A percentile compares a stretch with the other conserved stretches of the same genome.
Evolutionary conservation across 331 rosid species (phyloP).

Genomic region (Saraca asoca): DNA sequence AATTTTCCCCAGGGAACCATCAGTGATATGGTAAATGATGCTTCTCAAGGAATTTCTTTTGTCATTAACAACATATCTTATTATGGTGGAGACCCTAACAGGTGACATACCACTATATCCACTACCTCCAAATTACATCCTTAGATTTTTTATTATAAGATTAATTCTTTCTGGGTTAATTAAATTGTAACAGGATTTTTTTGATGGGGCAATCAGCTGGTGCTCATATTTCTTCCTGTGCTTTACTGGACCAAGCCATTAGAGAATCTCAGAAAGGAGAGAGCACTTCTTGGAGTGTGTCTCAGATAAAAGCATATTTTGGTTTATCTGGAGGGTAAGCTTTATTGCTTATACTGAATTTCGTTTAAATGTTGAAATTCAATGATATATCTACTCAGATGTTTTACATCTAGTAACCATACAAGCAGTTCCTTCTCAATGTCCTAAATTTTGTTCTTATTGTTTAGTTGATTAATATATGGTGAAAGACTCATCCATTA

Average conservation of each 20-base stretch:
- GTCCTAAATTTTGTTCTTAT: background rate
- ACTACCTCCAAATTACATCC: conserved; percentile 31
- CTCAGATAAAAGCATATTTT: conserved; percentile 81
- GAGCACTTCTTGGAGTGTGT: conserved; percentile 60
- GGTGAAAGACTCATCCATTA: conserved; percentile 16
- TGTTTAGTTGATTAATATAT: conserved; percentile 29
- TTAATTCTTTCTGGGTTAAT: conserved; percentile 24
- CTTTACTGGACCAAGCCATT: conserved; percentile 77
- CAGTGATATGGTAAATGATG: conserved; percentile 90
- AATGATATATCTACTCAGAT: conserved; percentile 9
- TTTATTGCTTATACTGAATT: conserved; percentile 16
- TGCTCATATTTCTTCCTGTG: conserved; percentile 90
- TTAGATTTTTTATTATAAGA: conserved; percentile 24
- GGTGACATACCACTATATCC: conserved; percentile 50
- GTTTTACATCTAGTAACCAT: conserved; percentile 11
- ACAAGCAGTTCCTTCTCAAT: background rate
- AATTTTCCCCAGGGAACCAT: conserved; percentile 98
- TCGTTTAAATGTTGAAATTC: conserved; percentile 18
- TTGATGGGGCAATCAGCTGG: conserved; percentile 99
- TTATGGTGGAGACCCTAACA: conserved; percentile 82
- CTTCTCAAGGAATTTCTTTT: conserved; percentile 73
- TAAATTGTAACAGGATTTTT: conserved; percentile 60
- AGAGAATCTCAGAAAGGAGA: conserved; percentile 55
- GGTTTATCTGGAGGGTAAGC: conserved; percentile 97
- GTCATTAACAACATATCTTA: conserved; percentile 68